These are phyloP conservation scores for barrel medic (Medicago truncatula) DNA, from an alignment of 306 rosid species.

Conservation along the genomic window MtrunA17r5.0-ANR NC_053042.1:22045001-22045500, in stretches of 20 bases:
- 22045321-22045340: slow-evolving; percentile 92
- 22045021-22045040: slow-evolving; percentile 11
- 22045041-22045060: background rate
- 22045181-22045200: slow-evolving; percentile 11
- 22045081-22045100: slow-evolving; percentile 4
- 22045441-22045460: slow-evolving; percentile 99
- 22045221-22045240: background rate
- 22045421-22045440: slow-evolving; percentile 89
- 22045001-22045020: slow-evolving; percentile 14
- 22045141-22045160: background rate
- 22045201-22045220: slow-evolving; percentile 28
- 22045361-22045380: slow-evolving; percentile 80
- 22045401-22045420: slow-evolving; percentile 76
- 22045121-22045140: slow-evolving; percentile 7
- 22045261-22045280: slow-evolving; percentile 9
- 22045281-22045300: slow-evolving; percentile 55
- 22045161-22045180: slow-evolving; percentile 20
- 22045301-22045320: slow-evolving; percentile 82
- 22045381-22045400: slow-evolving; percentile 83
- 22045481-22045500: slow-evolving; percentile 95
- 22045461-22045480: slow-evolving; percentile 94
- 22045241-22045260: background rate
- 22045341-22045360: slow-evolving; percentile 99
- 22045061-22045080: slow-evolving; percentile 14
- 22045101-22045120: slow-evolving; percentile 4